phyloP scores from a whole-genome alignment of 2,329 filamentous ascomycete species.

The Periconia sp. region DNA sequence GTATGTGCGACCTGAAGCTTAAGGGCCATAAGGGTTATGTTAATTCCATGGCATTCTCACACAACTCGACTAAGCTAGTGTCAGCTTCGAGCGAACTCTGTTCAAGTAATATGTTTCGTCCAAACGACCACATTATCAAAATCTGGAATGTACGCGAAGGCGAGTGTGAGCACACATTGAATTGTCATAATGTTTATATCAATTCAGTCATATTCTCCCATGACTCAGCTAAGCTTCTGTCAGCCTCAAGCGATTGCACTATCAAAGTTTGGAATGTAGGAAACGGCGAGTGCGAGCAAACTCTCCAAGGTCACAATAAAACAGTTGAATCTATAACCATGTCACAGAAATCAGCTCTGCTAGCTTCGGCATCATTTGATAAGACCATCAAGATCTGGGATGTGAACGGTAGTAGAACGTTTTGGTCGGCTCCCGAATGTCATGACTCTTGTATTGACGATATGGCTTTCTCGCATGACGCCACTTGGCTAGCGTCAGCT shows the following conservation, averaged over 20 bases:
- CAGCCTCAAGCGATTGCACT: constrained; percentile 15
- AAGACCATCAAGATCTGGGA: constrained; percentile 21
- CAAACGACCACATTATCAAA: too few relatives aligned
- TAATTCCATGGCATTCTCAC: constrained; percentile 12
- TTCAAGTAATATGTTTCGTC: too few relatives aligned
- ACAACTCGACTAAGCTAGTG: constrained; percentile 10
- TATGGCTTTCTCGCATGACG: constrained; percentile 21
- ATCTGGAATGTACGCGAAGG: too few relatives aligned
- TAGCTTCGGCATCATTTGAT: constrained; percentile 19
- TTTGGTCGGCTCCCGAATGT: too few relatives aligned
- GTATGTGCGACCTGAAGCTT: not conserved
- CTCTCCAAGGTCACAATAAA: not conserved
- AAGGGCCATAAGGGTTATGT: constrained; percentile 9
- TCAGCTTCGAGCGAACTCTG: constrained; percentile 20
- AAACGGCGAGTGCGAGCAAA: not conserved
- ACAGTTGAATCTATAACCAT: constrained; percentile 15
- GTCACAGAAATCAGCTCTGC: constrained; percentile 9
- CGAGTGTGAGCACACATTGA: too few relatives aligned
- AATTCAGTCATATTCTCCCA: constrained; percentile 12
- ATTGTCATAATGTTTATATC: too few relatives aligned
- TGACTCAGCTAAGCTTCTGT: constrained; percentile 12
- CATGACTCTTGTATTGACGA: not conserved
- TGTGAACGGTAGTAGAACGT: not conserved
- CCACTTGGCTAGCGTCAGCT: constrained; percentile 16
- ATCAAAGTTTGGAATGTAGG: constrained; percentile 20